Evolutionary conservation across 2,329 filamentous ascomycete species (phyloP).

Genomic region (Botrytis hyacinthi): DNA sequence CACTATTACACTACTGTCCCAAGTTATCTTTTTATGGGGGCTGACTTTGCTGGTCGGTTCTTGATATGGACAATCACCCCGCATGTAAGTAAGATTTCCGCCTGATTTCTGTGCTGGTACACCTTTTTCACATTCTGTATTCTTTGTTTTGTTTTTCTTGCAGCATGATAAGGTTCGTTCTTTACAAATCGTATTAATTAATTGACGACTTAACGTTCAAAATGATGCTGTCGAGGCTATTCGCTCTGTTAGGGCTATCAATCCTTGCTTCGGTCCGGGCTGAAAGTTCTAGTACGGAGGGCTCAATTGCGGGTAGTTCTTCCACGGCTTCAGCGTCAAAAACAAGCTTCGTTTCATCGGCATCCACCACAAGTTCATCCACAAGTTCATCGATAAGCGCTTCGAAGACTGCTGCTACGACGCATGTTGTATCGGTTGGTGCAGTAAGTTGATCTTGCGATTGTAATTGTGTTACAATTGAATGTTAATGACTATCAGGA

Average conservation of each 20-base stretch:
- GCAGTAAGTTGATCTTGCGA: slow-evolving; percentile 32
- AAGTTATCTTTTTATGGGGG: slow-evolving; percentile 11
- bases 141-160: slow-evolving; percentile 9
- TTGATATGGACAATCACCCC: slow-evolving; percentile 13
- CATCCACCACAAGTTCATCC: not conserved
- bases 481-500: slow-evolving; percentile 23
- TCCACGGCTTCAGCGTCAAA: slow-evolving; percentile 1
- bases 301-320: not conserved
- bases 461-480: slow-evolving; percentile 17
- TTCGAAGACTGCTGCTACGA: slow-evolving; percentile 29
- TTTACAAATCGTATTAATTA: slow-evolving; percentile 7
- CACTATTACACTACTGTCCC: not conserved
- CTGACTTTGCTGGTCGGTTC: slow-evolving; percentile 8
- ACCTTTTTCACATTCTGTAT: not conserved
- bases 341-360: slow-evolving; percentile 1
- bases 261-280: slow-evolving; percentile 13
- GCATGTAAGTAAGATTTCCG: slow-evolving; percentile 17
- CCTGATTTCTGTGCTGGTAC: not conserved
- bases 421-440: slow-evolving; percentile 37
- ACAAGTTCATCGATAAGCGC: slow-evolving; percentile 23
- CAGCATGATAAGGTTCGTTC: slow-evolving; percentile 1
- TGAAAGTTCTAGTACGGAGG: not conserved
- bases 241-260: slow-evolving; percentile 1
- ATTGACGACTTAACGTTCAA: slow-evolving; percentile 6
- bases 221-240: slow-evolving; percentile 11